Conservation (phyloP, 2,329 filamentous ascomycete genomes). For the Fusarium proliferatum region DNA sequence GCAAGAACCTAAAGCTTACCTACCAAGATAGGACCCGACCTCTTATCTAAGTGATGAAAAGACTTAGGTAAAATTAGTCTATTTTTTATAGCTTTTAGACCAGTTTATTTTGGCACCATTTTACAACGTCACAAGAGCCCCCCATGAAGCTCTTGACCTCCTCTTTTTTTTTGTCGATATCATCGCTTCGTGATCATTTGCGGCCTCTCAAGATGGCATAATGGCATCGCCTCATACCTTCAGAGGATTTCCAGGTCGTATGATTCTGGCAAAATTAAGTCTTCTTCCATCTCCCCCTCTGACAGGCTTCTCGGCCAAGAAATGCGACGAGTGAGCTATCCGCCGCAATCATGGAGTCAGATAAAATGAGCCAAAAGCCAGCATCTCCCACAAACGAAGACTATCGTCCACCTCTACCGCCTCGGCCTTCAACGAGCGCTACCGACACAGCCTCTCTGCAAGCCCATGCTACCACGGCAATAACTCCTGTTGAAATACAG, state of each 20-base stretch:
- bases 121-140: neutral
- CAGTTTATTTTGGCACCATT: neutral
- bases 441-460: constrained; percentile 56
- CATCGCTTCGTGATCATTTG: constrained; percentile 11
- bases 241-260: constrained; percentile 26
- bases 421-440: constrained; percentile 56
- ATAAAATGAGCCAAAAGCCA: constrained; percentile 47
- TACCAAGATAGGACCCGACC: neutral
- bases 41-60: neutral
- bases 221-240: constrained; percentile 37
- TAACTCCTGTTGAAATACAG: constrained; percentile 84
- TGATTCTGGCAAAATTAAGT: constrained; percentile 12
- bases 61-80: neutral
- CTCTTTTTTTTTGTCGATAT: constrained; percentile 20
- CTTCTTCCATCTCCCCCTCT: neutral
- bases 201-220: constrained; percentile 48
- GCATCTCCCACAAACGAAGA: constrained; percentile 52
- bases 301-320: constrained; percentile 28
- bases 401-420: constrained; percentile 66
- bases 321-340: constrained; percentile 43
- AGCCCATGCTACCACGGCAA: constrained; percentile 82
- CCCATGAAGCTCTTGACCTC: constrained; percentile 10
- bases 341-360: constrained; percentile 32
- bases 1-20: neutral
- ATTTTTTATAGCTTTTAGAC: neutral